phyloP scores from a whole-genome alignment of 2,329 filamentous ascomycete species.

The Ceratocystis huliohia region DNA sequence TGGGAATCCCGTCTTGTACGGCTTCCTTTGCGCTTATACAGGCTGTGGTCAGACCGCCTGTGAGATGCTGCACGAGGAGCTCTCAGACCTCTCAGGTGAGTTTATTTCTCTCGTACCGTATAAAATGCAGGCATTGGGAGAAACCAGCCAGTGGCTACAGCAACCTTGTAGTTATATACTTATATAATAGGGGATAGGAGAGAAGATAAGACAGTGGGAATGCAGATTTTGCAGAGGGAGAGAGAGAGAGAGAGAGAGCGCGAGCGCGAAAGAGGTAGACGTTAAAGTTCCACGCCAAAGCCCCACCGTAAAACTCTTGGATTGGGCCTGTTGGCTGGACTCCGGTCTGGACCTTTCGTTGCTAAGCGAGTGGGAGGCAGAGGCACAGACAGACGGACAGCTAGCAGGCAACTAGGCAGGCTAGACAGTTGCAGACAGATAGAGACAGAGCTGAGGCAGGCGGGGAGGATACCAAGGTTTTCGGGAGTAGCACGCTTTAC shows the following conservation, averaged over 20 bases:
- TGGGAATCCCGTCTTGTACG: background rate
- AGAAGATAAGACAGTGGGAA: background rate
- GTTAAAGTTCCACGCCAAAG: no score
- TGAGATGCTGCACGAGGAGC: background rate
- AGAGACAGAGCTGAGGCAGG: background rate
- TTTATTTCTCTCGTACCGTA: conserved; percentile 3
- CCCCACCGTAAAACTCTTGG: no score
- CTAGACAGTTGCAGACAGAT: background rate
- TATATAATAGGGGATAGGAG: background rate
- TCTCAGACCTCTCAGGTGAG: background rate
- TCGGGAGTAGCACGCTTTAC: background rate
- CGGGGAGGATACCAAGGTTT: background rate
- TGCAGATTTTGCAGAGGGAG: no score
- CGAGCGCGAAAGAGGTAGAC: no score
- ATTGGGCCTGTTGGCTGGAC: no score
- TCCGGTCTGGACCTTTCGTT: no score
- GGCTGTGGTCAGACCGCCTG: background rate
- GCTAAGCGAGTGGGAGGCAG: no score
- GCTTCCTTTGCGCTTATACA: background rate
- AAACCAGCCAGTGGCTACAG: background rate
- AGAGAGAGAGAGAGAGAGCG: no score
- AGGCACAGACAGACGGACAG: no score
- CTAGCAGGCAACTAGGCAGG: no score
- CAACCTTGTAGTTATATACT: background rate
- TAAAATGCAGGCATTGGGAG: background rate